A percentile compares a stretch with the other conserved stretches of the same genome.
These are phyloP conservation scores for Nakazawaea holstii DNA, from an alignment of 805 yeast species.

Conservation along the genomic window DNA sequence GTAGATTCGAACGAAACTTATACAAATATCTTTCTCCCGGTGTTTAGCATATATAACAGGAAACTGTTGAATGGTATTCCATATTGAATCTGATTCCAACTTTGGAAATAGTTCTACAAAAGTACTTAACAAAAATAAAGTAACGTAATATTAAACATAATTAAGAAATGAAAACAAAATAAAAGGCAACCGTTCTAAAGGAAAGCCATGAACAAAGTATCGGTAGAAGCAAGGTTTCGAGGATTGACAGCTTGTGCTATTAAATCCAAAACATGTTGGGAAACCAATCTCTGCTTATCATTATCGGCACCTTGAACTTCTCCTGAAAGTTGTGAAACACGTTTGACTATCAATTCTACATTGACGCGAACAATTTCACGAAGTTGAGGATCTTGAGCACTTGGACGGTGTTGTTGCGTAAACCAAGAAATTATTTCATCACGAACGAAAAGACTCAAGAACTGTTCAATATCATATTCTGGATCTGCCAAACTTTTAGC, in stretches of 20 bases:
- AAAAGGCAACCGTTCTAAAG: constrained; percentile 37
- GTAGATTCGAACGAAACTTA: constrained; percentile 43
- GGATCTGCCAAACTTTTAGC: constrained; percentile 89
- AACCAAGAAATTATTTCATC: constrained; percentile 96
- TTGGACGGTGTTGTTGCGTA: constrained; percentile 76
- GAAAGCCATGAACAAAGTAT: constrained; percentile 94
- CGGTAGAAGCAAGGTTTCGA: constrained; percentile 85
- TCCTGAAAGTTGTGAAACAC: constrained; percentile 62
- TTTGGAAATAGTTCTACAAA: background rate
- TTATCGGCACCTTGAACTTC: constrained; percentile 32
- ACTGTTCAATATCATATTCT: constrained; percentile 87
- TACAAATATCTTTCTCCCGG: constrained; percentile 12
- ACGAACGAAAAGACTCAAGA: constrained; percentile 87
- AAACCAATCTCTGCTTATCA: constrained; percentile 68
- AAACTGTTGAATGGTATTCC: background rate
- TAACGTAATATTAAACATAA: constrained; percentile 1
- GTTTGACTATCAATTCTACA: constrained; percentile 77
- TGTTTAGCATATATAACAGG: background rate
- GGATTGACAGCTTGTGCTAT: constrained; percentile 95
- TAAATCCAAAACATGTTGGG: constrained; percentile 85
- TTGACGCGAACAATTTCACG: constrained; percentile 84
- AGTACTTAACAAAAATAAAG: background rate
- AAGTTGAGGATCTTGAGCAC: constrained; percentile 78
- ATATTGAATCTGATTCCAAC: background rate
- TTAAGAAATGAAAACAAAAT: background rate